These are phyloP conservation scores for Picea glauca DNA, from an alignment of 75 land plant genomes.

Conservation along the genomic window DNA sequence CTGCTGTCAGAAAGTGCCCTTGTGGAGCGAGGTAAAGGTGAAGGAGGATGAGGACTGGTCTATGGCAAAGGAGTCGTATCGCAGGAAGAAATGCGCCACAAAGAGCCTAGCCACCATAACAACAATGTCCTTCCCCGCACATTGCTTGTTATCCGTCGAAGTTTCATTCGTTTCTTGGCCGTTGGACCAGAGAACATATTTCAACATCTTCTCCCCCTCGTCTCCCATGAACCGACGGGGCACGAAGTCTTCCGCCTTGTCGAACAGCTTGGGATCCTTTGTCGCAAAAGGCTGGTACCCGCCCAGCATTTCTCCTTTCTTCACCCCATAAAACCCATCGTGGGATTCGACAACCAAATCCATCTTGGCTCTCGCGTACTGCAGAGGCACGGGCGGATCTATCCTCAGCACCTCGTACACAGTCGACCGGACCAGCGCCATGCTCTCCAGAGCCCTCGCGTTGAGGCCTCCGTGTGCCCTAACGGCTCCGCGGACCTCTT, in stretches of 20 bases:
- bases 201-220: conserved; percentile 45
- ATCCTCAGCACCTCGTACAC: conserved; percentile 43
- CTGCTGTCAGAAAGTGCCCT: too few species aligned
- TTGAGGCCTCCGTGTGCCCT: conserved; percentile 7
- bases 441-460: conserved; percentile 28
- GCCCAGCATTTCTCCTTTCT: conserved; percentile 50
- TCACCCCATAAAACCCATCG: conserved; percentile 24
- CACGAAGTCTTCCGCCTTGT: conserved; percentile 36
- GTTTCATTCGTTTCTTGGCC: conserved; percentile 50
- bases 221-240: conserved; percentile 64
- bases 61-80: conserved; percentile 45
- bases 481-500: conserved; percentile 26
- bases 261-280: conserved; percentile 37
- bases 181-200: conserved; percentile 70
- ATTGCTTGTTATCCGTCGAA: conserved; percentile 55
- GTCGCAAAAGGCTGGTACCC: conserved; percentile 56
- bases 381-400: conserved; percentile 21
- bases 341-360: conserved; percentile 38
- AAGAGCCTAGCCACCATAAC: conserved; percentile 29
- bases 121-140: conserved; percentile 69
- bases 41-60: conserved; percentile 21
- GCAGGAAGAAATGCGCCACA: conserved; percentile 46
- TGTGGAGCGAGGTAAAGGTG: too few species aligned
- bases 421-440: conserved; percentile 31
- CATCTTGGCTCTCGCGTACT: conserved; percentile 32